Evolutionary conservation across 106 monocot species (phyloP).

Genomic region (Triglochin maritima): DNA sequence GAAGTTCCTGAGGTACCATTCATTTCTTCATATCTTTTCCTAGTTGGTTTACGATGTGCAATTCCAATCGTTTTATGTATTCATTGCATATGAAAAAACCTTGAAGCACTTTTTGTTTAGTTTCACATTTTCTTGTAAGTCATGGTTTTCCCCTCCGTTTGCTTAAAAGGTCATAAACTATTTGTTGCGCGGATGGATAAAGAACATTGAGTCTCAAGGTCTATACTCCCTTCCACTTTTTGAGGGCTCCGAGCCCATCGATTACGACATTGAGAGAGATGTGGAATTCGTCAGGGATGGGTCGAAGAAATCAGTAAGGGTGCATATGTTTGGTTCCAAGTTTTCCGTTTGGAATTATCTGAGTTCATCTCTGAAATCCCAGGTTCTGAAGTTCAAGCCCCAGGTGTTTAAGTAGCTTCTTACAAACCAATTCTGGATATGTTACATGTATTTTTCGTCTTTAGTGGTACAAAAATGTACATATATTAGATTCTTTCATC

Average conservation of each 20-base stretch:
- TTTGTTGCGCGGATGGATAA: slow-evolving; percentile 83
- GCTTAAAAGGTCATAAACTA: slow-evolving; percentile 69
- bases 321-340: slow-evolving; percentile 46
- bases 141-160: background rate
- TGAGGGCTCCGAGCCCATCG: slow-evolving; percentile 32
- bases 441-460: background rate
- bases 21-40: background rate
- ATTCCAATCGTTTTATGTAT: background rate
- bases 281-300: slow-evolving; percentile 70
- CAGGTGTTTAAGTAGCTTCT: background rate
- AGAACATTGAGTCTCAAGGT: slow-evolving; percentile 70
- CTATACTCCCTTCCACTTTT: slow-evolving; percentile 46
- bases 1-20: slow-evolving; percentile 90
- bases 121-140: background rate
- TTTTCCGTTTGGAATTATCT: slow-evolving; percentile 51
- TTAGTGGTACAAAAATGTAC: background rate
- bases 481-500: background rate
- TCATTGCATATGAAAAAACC: too few relatives aligned
- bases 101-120: background rate
- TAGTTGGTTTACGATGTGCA: background rate
- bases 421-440: background rate
- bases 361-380: slow-evolving; percentile 31
- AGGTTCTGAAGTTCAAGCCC: slow-evolving; percentile 6
- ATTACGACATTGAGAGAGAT: slow-evolving; percentile 38
- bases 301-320: slow-evolving; percentile 42